Conservation (phyloP, 75 land plant genomes). For the Adiantum capillusveneris region DNA sequence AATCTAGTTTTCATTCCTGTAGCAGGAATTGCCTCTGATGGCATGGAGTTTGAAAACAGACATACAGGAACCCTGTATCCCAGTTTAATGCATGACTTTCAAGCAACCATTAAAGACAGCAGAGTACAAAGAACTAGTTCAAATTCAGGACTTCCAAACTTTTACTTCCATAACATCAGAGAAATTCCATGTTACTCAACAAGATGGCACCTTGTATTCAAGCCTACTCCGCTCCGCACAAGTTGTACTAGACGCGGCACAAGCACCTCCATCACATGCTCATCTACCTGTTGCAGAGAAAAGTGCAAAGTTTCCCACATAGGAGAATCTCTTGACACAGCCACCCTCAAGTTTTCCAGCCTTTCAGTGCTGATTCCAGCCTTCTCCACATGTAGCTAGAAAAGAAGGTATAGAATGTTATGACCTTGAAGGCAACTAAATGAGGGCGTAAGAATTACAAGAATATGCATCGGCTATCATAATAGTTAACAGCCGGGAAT, state of each 20-base stretch:
- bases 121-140: too few relatives aligned
- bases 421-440: too few relatives aligned
- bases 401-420: too few relatives aligned
- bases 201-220: conserved; percentile 83
- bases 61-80: too few relatives aligned
- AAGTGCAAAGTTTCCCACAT: conserved; percentile 99
- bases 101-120: too few relatives aligned
- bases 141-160: too few relatives aligned
- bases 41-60: too few relatives aligned
- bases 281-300: conserved; percentile 67
- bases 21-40: too few relatives aligned
- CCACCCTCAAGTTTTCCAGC: conserved; percentile 77
- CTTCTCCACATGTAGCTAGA: conserved; percentile 84
- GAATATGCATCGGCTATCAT: background rate
- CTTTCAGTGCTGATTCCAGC: conserved; percentile 88
- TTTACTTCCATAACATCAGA: too few relatives aligned
- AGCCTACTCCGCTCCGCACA: conserved; percentile 90
- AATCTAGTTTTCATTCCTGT: too few relatives aligned
- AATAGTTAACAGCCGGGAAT: background rate
- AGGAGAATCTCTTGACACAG: conserved; percentile 94
- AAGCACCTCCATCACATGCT: conserved; percentile 47
- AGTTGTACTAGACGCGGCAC: conserved; percentile 91
- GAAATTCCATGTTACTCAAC: too few relatives aligned
- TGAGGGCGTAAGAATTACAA: background rate
- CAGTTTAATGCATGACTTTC: too few relatives aligned